Evolutionary conservation across 345 rosid species (phyloP).

Genomic region (Eutrema heterophyllum): DNA sequence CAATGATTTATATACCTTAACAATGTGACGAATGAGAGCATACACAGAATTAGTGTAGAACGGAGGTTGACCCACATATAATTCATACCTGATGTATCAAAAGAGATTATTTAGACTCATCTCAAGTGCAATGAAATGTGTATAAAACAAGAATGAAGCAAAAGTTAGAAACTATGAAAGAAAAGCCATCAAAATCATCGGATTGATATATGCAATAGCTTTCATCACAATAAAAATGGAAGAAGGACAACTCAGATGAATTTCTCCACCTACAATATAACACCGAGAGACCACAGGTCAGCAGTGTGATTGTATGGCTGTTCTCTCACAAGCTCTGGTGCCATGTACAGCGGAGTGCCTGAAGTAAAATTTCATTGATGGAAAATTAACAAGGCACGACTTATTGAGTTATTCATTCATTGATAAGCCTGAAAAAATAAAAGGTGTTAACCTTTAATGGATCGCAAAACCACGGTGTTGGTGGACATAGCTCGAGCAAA

Average conservation of each 20-base stretch:
- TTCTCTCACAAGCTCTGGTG: constrained; percentile 93
- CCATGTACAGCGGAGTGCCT: constrained; percentile 99
- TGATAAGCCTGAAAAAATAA: background rate
- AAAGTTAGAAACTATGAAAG: background rate
- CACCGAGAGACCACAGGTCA: constrained; percentile 99
- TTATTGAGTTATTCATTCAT: constrained; percentile 12
- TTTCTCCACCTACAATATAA: constrained; percentile 64
- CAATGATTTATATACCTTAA: constrained; percentile 54
- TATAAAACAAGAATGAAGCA: background rate
- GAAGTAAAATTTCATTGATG: constrained; percentile 23
- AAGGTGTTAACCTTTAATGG: constrained; percentile 73
- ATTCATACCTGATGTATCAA: constrained; percentile 67
- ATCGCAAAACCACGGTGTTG: constrained; percentile 91
- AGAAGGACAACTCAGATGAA: constrained; percentile 9
- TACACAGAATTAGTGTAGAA: constrained; percentile 98
- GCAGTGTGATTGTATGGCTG: constrained; percentile 99
- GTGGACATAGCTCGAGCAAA: constrained; percentile 99
- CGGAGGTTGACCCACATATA: constrained; percentile 97
- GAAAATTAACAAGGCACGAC: background rate
- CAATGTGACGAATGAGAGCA: constrained; percentile 94
- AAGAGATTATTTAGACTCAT: constrained; percentile 13
- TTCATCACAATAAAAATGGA: background rate
- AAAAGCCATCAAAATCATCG: background rate
- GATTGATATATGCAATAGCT: background rate
- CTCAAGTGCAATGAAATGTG: background rate